Conservation (phyloP, 345 rosid species). For the Corchorus capsularis region DNA sequence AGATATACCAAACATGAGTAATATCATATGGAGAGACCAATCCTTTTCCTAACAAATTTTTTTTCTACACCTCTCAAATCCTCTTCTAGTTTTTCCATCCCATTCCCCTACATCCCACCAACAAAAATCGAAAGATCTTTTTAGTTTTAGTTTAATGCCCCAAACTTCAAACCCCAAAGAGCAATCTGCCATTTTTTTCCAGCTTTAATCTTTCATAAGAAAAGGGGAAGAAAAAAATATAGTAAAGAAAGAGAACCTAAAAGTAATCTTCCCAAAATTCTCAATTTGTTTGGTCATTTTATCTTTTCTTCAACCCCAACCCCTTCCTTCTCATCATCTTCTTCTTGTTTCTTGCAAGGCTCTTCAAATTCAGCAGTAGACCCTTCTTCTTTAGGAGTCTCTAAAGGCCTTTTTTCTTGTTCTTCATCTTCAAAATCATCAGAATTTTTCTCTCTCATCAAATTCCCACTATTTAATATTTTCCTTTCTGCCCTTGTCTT, state of each 20-base stretch:
- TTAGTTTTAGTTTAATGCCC: not conserved
- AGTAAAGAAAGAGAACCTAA: not conserved
- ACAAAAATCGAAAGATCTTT: slow-evolving; percentile 24
- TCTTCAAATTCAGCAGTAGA: slow-evolving; percentile 28
- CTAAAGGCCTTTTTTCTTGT: slow-evolving; percentile 87
- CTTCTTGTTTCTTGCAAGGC: slow-evolving; percentile 28
- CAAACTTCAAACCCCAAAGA: slow-evolving; percentile 30
- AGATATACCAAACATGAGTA: slow-evolving; percentile 10
- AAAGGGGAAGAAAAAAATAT: not conserved
- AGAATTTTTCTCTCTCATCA: slow-evolving; percentile 31
- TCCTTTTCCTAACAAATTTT: not conserved
- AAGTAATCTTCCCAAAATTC: not conserved
- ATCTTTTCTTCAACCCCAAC: slow-evolving; percentile 27
- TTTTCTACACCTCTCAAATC: not conserved
- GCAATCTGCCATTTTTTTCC: slow-evolving; percentile 6
- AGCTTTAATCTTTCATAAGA: not conserved
- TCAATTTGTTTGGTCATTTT: slow-evolving; percentile 6
- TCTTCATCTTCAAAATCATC: slow-evolving; percentile 40
- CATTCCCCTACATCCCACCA: not conserved
- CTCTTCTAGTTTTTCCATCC: not conserved
- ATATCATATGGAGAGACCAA: not conserved
- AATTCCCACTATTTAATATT: slow-evolving; percentile 29
- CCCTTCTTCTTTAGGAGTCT: slow-evolving; percentile 51
- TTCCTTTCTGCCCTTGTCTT: slow-evolving; percentile 50
- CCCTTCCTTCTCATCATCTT: slow-evolving; percentile 27